Base-by-base conservation (phyloP, 164 flowering plant genomes). In the Sedum album region DNA sequence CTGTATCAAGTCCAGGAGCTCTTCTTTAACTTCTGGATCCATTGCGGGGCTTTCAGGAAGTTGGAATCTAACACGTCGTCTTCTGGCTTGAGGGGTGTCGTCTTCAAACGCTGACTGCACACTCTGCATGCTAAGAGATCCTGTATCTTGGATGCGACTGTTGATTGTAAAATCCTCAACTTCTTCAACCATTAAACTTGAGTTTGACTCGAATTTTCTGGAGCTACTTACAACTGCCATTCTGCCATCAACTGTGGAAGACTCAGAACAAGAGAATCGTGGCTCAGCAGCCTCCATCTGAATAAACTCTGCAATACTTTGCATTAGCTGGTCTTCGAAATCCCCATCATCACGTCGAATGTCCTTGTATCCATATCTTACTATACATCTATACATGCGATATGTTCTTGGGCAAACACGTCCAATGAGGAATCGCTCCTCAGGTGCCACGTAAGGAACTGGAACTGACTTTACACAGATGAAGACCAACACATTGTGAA, bases 201-300 rank as follows among this genome's bases (percentile, higher is more conserved):
- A 69, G 72, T 63, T 72, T 25, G 81, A 78, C 21, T 74, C 74
- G 3, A 61, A 35, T 8, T 61, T 68, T 69, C 76, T 75, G 28
- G 76, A 74, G 73, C 82, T 78, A 49, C 79, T 57, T 30, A 57
- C 74, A 17, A 84, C 87, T 26, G 87, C 85, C 87, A 84, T 82
- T 70, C 87, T 77, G 55, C 85, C 87, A 72, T 84, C 84, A 20
- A 77, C 36, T 9, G 85, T 74, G 36, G 79, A 64, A 60, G 53
- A 51, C 48, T 84, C 84, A 3, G 82, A 71, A 51, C 78, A 61
- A 25, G 76, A 73, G 36, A 68, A 55, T 60, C 81, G 88, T 20
- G 89, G 79, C 53, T 85, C 86, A 1, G 70, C 84, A 7, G 97
- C 92, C 70, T 90, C 97, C 97, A 55, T 60, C 48, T 65, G 79